phyloP scores from a whole-genome alignment of 306 rosid genomes.

The Fagus sylvatica region DNA sequence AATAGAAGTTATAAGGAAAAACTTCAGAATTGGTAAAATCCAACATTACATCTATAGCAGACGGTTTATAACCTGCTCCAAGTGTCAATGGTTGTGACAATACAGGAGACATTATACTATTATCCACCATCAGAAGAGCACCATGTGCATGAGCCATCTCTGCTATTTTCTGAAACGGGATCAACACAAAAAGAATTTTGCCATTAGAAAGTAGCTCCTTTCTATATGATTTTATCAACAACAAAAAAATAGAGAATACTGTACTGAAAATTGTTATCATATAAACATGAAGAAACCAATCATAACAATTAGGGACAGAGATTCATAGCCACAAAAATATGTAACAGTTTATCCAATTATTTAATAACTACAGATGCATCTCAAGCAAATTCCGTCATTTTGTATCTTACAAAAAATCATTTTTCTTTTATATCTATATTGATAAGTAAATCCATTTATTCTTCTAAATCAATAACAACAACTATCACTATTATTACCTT shows the following conservation, averaged over 20 bases:
- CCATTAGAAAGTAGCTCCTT: slow-evolving; percentile 11
- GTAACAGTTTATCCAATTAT: neutral
- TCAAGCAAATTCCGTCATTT: neutral
- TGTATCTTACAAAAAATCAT: too few species aligned
- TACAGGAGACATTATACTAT: slow-evolving; percentile 93
- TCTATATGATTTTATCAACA: neutral
- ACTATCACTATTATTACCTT: neutral
- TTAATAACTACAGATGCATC: neutral
- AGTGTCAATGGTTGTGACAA: slow-evolving; percentile 82
- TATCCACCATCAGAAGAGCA: slow-evolving; percentile 84
- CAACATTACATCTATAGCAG: neutral
- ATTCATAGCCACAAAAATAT: neutral
- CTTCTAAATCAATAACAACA: neutral
- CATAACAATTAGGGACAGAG: neutral
- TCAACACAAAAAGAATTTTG: neutral
- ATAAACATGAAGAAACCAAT: neutral
- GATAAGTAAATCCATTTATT: neutral
- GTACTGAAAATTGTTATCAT: slow-evolving; percentile 11
- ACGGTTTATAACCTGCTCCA: slow-evolving; percentile 76
- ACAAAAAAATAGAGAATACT: neutral
- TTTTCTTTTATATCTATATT: too few species aligned
- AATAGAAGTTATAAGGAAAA: slow-evolving; percentile 2
- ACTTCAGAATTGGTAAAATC: neutral
- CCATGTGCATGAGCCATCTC: slow-evolving; percentile 76
- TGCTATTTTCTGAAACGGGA: slow-evolving; percentile 64